Base-by-base conservation (phyloP, 805 yeast genomes). In the Teunomyces stri region DNA sequence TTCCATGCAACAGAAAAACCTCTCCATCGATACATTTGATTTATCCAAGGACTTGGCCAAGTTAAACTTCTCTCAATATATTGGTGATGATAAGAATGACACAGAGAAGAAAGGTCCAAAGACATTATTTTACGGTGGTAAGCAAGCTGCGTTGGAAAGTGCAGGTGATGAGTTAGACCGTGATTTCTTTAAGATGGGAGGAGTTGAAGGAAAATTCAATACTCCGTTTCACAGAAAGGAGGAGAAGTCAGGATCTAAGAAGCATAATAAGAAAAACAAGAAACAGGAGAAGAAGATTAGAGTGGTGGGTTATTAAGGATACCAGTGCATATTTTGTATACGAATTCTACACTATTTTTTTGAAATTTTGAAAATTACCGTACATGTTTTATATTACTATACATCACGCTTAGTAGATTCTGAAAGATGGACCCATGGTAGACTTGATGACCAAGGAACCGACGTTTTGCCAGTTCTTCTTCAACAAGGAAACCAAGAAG, bases 401-500 rank as follows among this genome's bases (percentile, higher is more conserved):
- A 34, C 29, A 22, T 13, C 40, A 37, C 40, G 65, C 71, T 80
- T 91, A 94, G 94, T 94, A 94, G 76, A 94, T 85, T 87, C 98
- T 91, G 95, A 85, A 89, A 74, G 98, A 87, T 76, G 98, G 99
- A 81, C 99, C 99, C 99, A 94, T 94, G 78, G 98, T 84, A 58
- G 97, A 89, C 84, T 94, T 94, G 83, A 94, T 86, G 74, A 91
- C 97, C 78, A 94, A 82, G 72, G 99, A 94, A 70, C 99, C 99
- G 74, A 94, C 97, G 81, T 94, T 94, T 85, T 94, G 99, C 99
- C 99, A 94, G 96, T 94, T 89, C 92, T 94, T 94, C 96, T 94
- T 94, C 78, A 94, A 85, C 79, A 94, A 81, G 62, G 99, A 94
- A 65, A 94, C 99, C 77, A 94, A 87, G 86, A 94, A 94, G 96